Evolutionary conservation across 495 filamentous ascomycete species (phyloP), one percentile per base, ranked within the genome.

Genomic region (Aspergillus incahuasiensis): DNA sequence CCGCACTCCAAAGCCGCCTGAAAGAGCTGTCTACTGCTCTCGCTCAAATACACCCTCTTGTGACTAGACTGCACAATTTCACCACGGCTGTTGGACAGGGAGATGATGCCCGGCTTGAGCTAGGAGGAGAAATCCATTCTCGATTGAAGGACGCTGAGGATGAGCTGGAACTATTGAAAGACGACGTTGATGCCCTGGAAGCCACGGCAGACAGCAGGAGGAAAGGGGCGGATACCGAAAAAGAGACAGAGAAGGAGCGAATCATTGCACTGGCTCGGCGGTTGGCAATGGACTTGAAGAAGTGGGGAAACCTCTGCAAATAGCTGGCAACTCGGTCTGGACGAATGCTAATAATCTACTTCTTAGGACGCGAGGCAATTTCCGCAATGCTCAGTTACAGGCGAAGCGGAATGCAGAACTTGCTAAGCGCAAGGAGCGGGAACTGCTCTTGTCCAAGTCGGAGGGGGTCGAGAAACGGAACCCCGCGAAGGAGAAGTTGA

Each of bases 91-190:
- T 78, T 79, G 57, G 75, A 64, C 68, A 78, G 56, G 83, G 83
- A 11, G 80, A 82, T 46, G 81, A 89, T 63, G 83, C 83, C 8
- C 81, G 87, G 30, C 54, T 85, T n/a, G 94, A 96, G 65, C 81
- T 98, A 8, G 82, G 82, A 47, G 71, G 82, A 20, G 90, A 94
- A 66, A 96, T 97, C 53, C 90, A 90, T 62, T 82, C 89, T 59
- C 78, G 79, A 49, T 73, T 98, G 45, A 88, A 90, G 63, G 89
- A 94, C 52, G 83, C 89, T 45, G 90, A 97, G 66, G 85, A 91
- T 32, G 89, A 96, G 54, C 79, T 96, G 45, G 92, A 96, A 66
- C 68, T 94, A 12, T 61, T 97, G 51, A 78, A 79, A 21, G 88
- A 90, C 57, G 91, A 96, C 50, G 82, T 91, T 41, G 82, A 85